These are phyloP conservation scores for Nepenthes alata DNA, from an alignment of 179 eudicot genomes.

Conservation along the genomic window DNA sequence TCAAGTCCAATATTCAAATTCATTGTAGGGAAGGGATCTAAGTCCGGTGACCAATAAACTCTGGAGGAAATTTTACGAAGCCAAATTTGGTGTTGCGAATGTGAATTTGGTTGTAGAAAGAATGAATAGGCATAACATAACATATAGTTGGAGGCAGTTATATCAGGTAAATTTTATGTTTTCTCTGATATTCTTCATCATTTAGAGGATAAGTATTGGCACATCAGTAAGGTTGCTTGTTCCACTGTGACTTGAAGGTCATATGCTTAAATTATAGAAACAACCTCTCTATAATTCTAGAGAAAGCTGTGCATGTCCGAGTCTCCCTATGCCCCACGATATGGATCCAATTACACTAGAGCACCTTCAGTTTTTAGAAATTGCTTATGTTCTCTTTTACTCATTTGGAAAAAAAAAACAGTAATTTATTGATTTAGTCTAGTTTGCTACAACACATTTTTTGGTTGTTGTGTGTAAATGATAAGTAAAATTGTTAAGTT, in stretches of 20 bases:
- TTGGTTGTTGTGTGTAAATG: not conserved
- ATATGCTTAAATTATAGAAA: not conserved
- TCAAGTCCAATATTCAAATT: not conserved
- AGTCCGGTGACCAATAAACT: conserved; percentile 61
- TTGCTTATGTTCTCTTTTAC: too few relatives aligned
- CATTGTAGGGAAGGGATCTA: conserved; percentile 67
- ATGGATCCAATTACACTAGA: too few relatives aligned
- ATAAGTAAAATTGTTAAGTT: not conserved
- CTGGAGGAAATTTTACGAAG: conserved; percentile 64
- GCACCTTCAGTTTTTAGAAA: too few relatives aligned
- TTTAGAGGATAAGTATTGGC: not conserved
- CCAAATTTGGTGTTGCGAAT: conserved; percentile 39
- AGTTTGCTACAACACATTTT: not conserved
- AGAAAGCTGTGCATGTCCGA: too few relatives aligned
- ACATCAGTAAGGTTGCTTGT: too few relatives aligned
- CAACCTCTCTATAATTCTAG: too few relatives aligned
- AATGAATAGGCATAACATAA: conserved; percentile 28
- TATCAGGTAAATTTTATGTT: conserved; percentile 45
- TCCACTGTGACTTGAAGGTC: too few relatives aligned
- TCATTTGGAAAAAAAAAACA: too few relatives aligned
- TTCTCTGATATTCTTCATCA: not conserved
- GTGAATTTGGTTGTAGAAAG: conserved; percentile 33
- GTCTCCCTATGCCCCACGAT: too few relatives aligned
- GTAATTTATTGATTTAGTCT: not conserved
- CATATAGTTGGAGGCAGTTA: conserved; percentile 52